Conservation (phyloP, 2,329 filamentous ascomycete genomes). For the Cadophora malorum region DNA sequence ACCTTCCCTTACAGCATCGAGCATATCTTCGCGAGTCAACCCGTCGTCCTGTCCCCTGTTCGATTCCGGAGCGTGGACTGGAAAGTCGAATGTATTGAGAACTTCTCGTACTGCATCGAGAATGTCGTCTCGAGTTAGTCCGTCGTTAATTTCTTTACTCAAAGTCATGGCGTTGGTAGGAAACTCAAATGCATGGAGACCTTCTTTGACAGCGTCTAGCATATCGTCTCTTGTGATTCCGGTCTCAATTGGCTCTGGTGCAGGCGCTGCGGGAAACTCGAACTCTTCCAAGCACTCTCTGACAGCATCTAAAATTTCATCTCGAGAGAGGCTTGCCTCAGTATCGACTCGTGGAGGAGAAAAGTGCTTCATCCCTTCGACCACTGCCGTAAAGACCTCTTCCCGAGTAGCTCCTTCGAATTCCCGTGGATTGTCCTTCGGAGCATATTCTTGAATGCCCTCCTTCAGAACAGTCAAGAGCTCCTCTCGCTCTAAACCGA, state of each 20-base stretch:
- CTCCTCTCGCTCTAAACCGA: conserved; percentile 89
- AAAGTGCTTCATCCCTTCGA: conserved; percentile 85
- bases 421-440: conserved; percentile 48
- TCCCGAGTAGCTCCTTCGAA: conserved; percentile 74
- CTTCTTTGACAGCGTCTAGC: conserved; percentile 67
- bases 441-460: conserved; percentile 77
- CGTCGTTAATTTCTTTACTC: conserved; percentile 67
- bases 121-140: conserved; percentile 76
- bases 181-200: conserved; percentile 59
- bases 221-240: conserved; percentile 68
- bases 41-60: conserved; percentile 54
- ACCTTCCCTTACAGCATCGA: conserved; percentile 81
- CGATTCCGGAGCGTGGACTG: conserved; percentile 50
- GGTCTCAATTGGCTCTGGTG: conserved; percentile 58
- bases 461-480: conserved; percentile 86
- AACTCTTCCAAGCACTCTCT: conserved; percentile 87
- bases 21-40: conserved; percentile 81
- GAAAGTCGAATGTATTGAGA: conserved; percentile 61
- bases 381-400: conserved; percentile 83
- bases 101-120: conserved; percentile 82
- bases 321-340: conserved; percentile 72
- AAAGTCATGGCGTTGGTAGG: conserved; percentile 42
- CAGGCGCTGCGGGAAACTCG: conserved; percentile 72
- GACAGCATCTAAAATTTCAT: conserved; percentile 84
- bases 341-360: conserved; percentile 74